phyloP scores from a whole-genome alignment of 140 eudicot genomes.

The Erigeron philadelphicus region DNA sequence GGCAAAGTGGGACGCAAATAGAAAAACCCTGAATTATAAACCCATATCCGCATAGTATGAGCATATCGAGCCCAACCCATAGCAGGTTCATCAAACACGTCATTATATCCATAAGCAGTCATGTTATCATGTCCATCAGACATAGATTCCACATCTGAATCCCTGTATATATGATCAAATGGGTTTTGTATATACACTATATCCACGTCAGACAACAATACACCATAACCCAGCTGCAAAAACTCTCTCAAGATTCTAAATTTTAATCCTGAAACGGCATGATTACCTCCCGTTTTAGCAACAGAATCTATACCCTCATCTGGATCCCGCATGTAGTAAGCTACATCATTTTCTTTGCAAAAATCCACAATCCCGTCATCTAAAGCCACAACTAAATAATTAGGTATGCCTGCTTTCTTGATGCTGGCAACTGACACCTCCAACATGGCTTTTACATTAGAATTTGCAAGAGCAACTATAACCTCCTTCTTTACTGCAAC shows the following conservation, averaged over 20 bases:
- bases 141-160: slow-evolving; percentile 90
- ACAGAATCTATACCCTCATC: slow-evolving; percentile 53
- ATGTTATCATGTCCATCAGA: slow-evolving; percentile 73
- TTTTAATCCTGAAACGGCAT: slow-evolving; percentile 74
- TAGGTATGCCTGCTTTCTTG: slow-evolving; percentile 55
- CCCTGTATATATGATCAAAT: slow-evolving; percentile 59
- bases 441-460: slow-evolving; percentile 68
- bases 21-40: slow-evolving; percentile 78
- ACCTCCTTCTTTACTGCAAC: slow-evolving; percentile 63
- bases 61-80: slow-evolving; percentile 98
- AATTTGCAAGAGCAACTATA: slow-evolving; percentile 74
- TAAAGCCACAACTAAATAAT: slow-evolving; percentile 73
- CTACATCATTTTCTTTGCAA: slow-evolving; percentile 59
- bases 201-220: slow-evolving; percentile 78
- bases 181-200: slow-evolving; percentile 76
- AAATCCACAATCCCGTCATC: slow-evolving; percentile 62
- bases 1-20: slow-evolving; percentile 75
- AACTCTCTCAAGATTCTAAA: slow-evolving; percentile 79
- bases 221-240: slow-evolving; percentile 70
- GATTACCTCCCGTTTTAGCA: slow-evolving; percentile 61
- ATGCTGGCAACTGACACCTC: slow-evolving; percentile 62
- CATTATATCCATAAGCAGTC: slow-evolving; percentile 86
- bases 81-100: slow-evolving; percentile 70
- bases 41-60: slow-evolving; percentile 92
- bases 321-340: slow-evolving; percentile 67